Conservation (phyloP, 2,329 filamentous ascomycete genomes). For the Zymoseptoria brevis region DNA sequence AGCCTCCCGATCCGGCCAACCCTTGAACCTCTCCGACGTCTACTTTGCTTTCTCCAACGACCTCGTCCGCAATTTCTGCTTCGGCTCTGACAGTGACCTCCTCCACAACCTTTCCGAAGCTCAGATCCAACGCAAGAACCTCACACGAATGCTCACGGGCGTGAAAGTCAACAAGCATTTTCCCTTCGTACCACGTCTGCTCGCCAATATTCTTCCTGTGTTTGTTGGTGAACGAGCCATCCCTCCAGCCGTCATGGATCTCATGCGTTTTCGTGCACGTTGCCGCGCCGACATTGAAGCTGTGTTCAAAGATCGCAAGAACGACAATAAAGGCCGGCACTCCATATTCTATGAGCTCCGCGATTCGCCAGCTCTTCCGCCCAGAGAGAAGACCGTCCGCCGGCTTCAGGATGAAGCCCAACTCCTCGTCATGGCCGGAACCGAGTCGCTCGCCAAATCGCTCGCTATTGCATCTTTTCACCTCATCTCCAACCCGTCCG, state of each 20-base stretch:
- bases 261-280: slow-evolving; percentile 18
- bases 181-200: background rate
- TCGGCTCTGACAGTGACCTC: slow-evolving; percentile 22
- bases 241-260: slow-evolving; percentile 21
- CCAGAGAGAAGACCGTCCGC: background rate
- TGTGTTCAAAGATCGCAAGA: slow-evolving; percentile 13
- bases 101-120: slow-evolving; percentile 21
- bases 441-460: slow-evolving; percentile 38
- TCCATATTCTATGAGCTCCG: slow-evolving; percentile 27
- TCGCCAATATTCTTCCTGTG: slow-evolving; percentile 11
- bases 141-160: slow-evolving; percentile 22
- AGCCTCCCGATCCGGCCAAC: slow-evolving; percentile 1
- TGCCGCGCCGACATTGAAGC: slow-evolving; percentile 19
- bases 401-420: slow-evolving; percentile 30
- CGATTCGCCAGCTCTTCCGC: slow-evolving; percentile 12
- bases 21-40: slow-evolving; percentile 24
- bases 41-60: slow-evolving; percentile 28
- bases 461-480: slow-evolving; percentile 37
- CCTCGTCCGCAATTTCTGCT: slow-evolving; percentile 26
- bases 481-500: slow-evolving; percentile 30
- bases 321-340: slow-evolving; percentile 14
- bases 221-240: slow-evolving; percentile 17
- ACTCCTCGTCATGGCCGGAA: slow-evolving; percentile 40
- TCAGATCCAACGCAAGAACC: slow-evolving; percentile 22
- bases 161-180: slow-evolving; percentile 30